These are phyloP conservation scores for Massarina eburnea DNA, from an alignment of 2,329 filamentous ascomycete genomes.

Conservation along the genomic window DNA sequence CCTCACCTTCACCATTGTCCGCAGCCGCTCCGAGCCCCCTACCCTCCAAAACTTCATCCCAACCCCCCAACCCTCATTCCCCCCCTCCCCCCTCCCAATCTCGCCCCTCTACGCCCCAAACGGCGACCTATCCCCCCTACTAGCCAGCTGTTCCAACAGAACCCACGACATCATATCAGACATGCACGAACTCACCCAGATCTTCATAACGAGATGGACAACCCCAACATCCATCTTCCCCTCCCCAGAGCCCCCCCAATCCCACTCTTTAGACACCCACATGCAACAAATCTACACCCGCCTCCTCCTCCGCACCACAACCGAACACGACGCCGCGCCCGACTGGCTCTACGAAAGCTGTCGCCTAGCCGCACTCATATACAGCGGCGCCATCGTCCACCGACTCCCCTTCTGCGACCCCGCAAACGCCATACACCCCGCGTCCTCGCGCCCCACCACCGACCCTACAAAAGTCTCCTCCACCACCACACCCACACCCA, in stretches of 20 bases:
- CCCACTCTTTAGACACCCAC: conserved; percentile 22
- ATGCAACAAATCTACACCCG: conserved; percentile 29
- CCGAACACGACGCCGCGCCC: conserved; percentile 10
- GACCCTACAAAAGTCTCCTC: conserved; percentile 3
- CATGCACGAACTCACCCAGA: conserved; percentile 27
- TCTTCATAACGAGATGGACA: conserved; percentile 22
- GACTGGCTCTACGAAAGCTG: conserved; percentile 38
- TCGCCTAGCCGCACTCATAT: conserved; percentile 35
- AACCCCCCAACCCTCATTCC: conserved; percentile 6
- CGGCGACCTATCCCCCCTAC: conserved; percentile 18
- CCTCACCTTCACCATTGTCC: conserved; percentile 25
- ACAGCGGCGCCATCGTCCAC: conserved; percentile 33
- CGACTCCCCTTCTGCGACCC: conserved; percentile 25
- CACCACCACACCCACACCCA: too few species aligned
- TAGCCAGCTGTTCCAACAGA: conserved; percentile 18
- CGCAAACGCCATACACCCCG: conserved; percentile 17
- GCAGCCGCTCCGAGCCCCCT: conserved; percentile 21
- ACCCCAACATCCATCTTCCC: conserved; percentile 9
- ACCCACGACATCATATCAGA: conserved; percentile 28
- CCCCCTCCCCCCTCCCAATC: conserved; percentile 9
- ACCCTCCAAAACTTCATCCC: conserved; percentile 21
- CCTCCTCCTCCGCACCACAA: conserved; percentile 18
- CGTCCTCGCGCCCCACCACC: conserved; percentile 11
- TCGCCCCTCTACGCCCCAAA: conserved; percentile 28
- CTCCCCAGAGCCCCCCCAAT: conserved; percentile 10